Evolutionary conservation across 257 asterid species (phyloP), one percentile per base, ranked within the genome.

Genomic region (Pogostemon cablin): DNA sequence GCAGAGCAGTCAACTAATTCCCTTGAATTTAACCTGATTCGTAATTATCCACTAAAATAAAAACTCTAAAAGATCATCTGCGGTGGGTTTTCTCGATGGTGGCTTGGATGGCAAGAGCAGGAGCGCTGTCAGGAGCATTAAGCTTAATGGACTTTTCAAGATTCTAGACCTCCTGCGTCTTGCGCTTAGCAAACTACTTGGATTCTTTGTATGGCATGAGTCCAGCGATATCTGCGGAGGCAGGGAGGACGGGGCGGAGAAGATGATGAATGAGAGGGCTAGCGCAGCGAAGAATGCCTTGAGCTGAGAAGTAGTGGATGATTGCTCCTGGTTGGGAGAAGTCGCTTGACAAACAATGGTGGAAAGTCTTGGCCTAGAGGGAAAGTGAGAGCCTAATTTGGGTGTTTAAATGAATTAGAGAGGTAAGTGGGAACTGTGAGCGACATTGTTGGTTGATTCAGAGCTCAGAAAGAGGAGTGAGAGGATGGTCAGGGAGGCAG

Each of bases 151-250:
- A 85, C 4, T 85, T 73, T 78, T 86, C 79, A 0, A 91, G 87
- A 76, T 95, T 95, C 89, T 95, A 91, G 79, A 91, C 75, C 78
- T 86, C 89, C 77, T 86, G 96, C 77, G 87, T 93, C 95, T 91
- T 95, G 3, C 96, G 81, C 84, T 93, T 93, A 12, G 96, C 96
- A 37, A 93, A 93, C 83, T 91, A 96, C 80, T 91, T 89, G 3
- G 99, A 95, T 0, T 95, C 99, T 69, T 91, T 95, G 95, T 98
- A 95, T 0, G 98, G 98, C 0, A 95, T 91, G 3, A 95, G 93
- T 0, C 98, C 99, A 0, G 98, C 39, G 17, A 95, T 91, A 80
- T 95, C 99, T 1, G 95, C 98, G 7, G 93, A 80, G 2, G 96
- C 99, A 1, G 98, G 98, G 9, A 83, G 83, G 10, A 82, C 91